Evolutionary conservation across 1,284 basidiomycete genomes (phyloP).

Genomic region (Polyporus tsugae): DNA sequence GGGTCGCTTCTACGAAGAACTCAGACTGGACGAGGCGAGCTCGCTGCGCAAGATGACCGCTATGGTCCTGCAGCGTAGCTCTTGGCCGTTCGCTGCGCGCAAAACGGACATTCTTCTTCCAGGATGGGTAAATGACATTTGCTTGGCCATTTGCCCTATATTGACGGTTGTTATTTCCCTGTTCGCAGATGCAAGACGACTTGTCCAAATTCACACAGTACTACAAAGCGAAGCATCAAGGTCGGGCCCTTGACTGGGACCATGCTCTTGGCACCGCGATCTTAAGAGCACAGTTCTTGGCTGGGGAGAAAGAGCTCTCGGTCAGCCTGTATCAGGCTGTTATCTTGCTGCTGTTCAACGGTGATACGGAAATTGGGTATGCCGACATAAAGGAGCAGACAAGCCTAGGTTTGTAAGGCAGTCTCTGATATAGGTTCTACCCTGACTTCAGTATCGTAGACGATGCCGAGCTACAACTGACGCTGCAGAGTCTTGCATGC

Average conservation of each 20-base stretch:
- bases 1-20: slow-evolving; percentile 58
- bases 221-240: slow-evolving; percentile 81
- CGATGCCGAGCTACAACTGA: slow-evolving; percentile 79
- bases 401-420: slow-evolving; percentile 61
- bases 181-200: slow-evolving; percentile 71
- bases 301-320: slow-evolving; percentile 85
- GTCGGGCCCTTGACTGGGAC: slow-evolving; percentile 82
- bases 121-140: slow-evolving; percentile 46
- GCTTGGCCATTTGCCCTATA: not conserved
- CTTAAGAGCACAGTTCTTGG: slow-evolving; percentile 73
- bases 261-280: slow-evolving; percentile 84
- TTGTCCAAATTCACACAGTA: slow-evolving; percentile 69
- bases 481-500: slow-evolving; percentile 91
- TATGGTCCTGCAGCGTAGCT: slow-evolving; percentile 79
- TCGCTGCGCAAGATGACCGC: slow-evolving; percentile 56
- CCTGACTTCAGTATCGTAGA: slow-evolving; percentile 52
- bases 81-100: slow-evolving; percentile 75
- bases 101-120: slow-evolving; percentile 62
- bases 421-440: not conserved
- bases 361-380: slow-evolving; percentile 66
- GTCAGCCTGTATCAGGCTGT: slow-evolving; percentile 92
- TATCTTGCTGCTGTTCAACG: slow-evolving; percentile 92
- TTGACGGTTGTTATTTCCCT: not conserved
- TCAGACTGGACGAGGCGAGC: slow-evolving; percentile 29
- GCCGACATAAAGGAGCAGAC: slow-evolving; percentile 75